A percentile compares a stretch with the other conserved stretches of the same genome.
Conservation (phyloP, 2,329 filamentous ascomycete species). For the Alternaria sp. region DNA sequence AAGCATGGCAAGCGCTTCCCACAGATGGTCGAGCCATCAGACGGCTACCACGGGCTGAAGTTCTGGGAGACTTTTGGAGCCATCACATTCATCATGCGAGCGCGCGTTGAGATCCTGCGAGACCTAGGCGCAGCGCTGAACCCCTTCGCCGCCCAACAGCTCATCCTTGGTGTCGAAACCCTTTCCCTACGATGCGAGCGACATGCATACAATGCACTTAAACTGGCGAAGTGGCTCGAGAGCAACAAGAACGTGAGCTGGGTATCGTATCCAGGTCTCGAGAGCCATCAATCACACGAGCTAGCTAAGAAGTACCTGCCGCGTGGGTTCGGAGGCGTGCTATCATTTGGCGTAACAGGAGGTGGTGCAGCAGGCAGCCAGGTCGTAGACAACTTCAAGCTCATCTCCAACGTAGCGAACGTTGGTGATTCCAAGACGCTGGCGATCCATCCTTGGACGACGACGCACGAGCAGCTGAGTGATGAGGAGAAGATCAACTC, state of each 20-base stretch:
- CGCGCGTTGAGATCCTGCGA: constrained; percentile 87
- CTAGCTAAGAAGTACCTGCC: constrained; percentile 86
- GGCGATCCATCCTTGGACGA: constrained; percentile 93
- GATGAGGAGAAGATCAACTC: constrained; percentile 81
- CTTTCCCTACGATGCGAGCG: constrained; percentile 84
- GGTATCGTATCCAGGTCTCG: constrained; percentile 92
- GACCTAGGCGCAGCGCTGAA: constrained; percentile 84
- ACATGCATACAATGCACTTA: constrained; percentile 82
- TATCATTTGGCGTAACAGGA: constrained; percentile 93
- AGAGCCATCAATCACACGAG: constrained; percentile 79
- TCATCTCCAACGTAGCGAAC: constrained; percentile 95
- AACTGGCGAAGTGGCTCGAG: constrained; percentile 82
- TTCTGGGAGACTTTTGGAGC: constrained; percentile 93
- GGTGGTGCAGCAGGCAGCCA: constrained; percentile 82
- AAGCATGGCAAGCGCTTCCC: constrained; percentile 84
- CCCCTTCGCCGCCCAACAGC: constrained; percentile 91
- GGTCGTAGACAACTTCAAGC: constrained; percentile 91
- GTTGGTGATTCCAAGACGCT: constrained; percentile 95
- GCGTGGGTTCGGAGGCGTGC: constrained; percentile 84
- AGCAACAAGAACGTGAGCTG: constrained; percentile 83
- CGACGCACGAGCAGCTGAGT: constrained; percentile 89
- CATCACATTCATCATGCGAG: constrained; percentile 81
- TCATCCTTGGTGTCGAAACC: constrained; percentile 88
- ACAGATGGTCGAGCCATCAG: constrained; percentile 86
- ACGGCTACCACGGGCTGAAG: constrained; percentile 90